Conservation (phyloP, 768 basidiomycete genomes). For the Pisolithus marmoratus region DNA sequence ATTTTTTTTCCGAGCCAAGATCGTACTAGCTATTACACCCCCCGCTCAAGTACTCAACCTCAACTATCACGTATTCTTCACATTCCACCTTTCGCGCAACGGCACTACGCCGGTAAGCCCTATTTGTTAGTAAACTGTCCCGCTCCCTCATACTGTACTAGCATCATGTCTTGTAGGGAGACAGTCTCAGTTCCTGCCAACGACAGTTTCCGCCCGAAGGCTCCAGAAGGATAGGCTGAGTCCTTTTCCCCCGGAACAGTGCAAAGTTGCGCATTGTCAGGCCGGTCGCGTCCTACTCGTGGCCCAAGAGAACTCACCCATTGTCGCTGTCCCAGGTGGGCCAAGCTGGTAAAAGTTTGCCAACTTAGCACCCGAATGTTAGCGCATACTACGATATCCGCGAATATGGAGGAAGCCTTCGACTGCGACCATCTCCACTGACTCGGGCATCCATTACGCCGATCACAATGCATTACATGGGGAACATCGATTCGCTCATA, state of each 20-base stretch:
- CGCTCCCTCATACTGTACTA: too few species aligned
- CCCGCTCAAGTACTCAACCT: too few species aligned
- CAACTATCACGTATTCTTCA: too few species aligned
- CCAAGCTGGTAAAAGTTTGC: background rate
- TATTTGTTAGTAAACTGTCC: too few species aligned
- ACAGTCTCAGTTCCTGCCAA: too few species aligned
- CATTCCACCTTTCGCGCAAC: too few species aligned
- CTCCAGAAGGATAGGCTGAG: conserved; percentile 13
- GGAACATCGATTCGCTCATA: conserved; percentile 36
- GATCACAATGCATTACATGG: conserved; percentile 58
- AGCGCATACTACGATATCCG: conserved; percentile 45
- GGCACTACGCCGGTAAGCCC: too few species aligned
- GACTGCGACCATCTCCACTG: conserved; percentile 51
- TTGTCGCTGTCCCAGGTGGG: conserved; percentile 49
- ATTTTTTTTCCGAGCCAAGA: too few species aligned
- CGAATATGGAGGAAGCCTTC: conserved; percentile 46
- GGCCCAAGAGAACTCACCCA: conserved; percentile 34
- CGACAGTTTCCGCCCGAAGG: too few species aligned
- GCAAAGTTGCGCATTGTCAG: conserved; percentile 35
- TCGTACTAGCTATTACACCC: too few species aligned
- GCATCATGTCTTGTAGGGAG: too few species aligned
- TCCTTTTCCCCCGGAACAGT: conserved; percentile 11
- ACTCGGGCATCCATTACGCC: conserved; percentile 43
- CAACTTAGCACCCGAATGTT: background rate
- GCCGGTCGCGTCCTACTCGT: conserved; percentile 48